Conservation (phyloP, 805 yeast genomes). For the Wickerhamomyces subpelliculosus region DNA sequence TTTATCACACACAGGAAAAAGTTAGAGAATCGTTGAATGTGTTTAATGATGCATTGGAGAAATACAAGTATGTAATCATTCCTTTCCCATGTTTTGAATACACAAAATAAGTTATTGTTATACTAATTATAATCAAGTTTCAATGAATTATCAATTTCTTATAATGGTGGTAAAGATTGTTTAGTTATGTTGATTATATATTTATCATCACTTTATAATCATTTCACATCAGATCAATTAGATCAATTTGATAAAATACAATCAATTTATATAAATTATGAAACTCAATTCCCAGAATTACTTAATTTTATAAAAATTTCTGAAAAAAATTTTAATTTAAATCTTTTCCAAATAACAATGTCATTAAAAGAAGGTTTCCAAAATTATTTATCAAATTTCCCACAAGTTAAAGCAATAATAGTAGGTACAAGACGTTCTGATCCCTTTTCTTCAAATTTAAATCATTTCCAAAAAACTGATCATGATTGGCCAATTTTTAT, state of each 20-base stretch:
- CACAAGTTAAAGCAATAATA: constrained; percentile 60
- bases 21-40: constrained; percentile 3
- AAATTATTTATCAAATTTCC: constrained; percentile 46
- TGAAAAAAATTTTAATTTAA: constrained; percentile 46
- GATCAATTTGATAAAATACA: constrained; percentile 29
- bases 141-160: constrained; percentile 67
- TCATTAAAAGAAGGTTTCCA: constrained; percentile 62
- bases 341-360: constrained; percentile 30
- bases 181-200: constrained; percentile 77
- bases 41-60: constrained; percentile 5
- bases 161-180: constrained; percentile 97
- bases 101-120: no score
- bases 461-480: constrained; percentile 69
- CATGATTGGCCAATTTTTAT: constrained; percentile 87
- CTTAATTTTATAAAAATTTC: constrained; percentile 57
- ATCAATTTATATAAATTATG: constrained; percentile 72
- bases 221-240: constrained; percentile 10
- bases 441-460: constrained; percentile 64
- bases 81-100: no score
- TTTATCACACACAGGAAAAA: constrained; percentile 5
- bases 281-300: constrained; percentile 64
- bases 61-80: constrained; percentile 1
- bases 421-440: constrained; percentile 88
- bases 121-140: no score
- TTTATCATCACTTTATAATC: constrained; percentile 44